phyloP scores from a whole-genome alignment of 352 stramenopile species.

The Pythium periplocum region DNA sequence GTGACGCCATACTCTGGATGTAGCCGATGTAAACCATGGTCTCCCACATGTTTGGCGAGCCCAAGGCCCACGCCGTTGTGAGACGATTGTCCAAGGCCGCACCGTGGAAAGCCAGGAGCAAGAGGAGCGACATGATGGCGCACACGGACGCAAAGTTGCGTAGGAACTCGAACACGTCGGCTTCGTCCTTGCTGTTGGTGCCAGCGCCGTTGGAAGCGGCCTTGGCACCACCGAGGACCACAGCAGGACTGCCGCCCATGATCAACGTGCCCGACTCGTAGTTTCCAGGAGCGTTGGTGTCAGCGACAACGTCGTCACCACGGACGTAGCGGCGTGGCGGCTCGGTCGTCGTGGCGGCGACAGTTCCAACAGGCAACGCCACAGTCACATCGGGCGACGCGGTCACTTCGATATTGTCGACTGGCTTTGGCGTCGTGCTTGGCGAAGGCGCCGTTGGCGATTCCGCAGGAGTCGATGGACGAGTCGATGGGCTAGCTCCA shows the following conservation, averaged over 20 bases:
- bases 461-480: no score
- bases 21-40: slow-evolving; percentile 23
- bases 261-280: not conserved
- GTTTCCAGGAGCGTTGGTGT: not conserved
- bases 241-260: not conserved
- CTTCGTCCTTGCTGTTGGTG: not conserved
- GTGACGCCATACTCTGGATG: slow-evolving; percentile 21
- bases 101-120: slow-evolving; percentile 15
- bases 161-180: slow-evolving; percentile 1
- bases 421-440: no score
- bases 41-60: slow-evolving; percentile 29
- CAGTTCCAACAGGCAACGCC: not conserved
- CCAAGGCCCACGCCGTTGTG: slow-evolving; percentile 2
- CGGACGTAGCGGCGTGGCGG: not conserved
- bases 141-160: slow-evolving; percentile 3
- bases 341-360: not conserved
- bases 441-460: no score
- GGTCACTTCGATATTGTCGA: no score
- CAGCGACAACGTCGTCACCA: not conserved
- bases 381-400: no score
- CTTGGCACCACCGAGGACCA: not conserved
- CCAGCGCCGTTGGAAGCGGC: not conserved
- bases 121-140: slow-evolving; percentile 10
- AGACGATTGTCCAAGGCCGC: slow-evolving; percentile 13
- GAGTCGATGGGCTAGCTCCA: no score